Evolutionary conservation across 169 alveolate species (phyloP).

Genomic region (Miamiensis avidus): DNA sequence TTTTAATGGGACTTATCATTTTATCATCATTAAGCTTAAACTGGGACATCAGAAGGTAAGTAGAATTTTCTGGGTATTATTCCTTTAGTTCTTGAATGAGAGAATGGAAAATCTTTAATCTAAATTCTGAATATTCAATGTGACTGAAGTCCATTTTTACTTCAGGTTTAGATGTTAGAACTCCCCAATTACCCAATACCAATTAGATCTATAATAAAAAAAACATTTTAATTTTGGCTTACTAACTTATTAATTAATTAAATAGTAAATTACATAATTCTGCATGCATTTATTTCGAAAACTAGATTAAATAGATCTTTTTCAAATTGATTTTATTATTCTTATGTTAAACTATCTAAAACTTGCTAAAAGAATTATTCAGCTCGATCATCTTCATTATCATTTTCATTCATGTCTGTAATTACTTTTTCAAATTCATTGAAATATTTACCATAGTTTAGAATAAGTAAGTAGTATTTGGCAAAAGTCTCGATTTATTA

Average conservation of each 20-base stretch:
- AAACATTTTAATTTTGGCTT: too few relatives aligned
- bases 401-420: neutral
- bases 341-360: neutral
- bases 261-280: neutral
- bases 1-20: neutral
- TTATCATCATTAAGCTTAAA: neutral
- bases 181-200: neutral
- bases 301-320: neutral
- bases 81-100: neutral
- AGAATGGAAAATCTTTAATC: too few relatives aligned
- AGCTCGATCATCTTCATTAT: neutral
- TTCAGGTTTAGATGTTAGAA: neutral
- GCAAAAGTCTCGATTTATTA: slow-evolving; percentile 2
- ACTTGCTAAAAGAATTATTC: neutral
- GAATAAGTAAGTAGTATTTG: neutral
- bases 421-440: neutral
- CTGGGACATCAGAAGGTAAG: neutral
- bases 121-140: neutral
- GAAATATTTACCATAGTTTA: too few relatives aligned
- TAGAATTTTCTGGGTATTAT: neutral
- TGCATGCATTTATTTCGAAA: neutral
- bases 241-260: too few relatives aligned
- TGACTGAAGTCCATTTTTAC: neutral
- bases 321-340: neutral
- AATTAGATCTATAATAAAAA: neutral